phyloP scores from a whole-genome alignment of 108 stramenopile genomes.

The Stephanodiscus triporus region DNA sequence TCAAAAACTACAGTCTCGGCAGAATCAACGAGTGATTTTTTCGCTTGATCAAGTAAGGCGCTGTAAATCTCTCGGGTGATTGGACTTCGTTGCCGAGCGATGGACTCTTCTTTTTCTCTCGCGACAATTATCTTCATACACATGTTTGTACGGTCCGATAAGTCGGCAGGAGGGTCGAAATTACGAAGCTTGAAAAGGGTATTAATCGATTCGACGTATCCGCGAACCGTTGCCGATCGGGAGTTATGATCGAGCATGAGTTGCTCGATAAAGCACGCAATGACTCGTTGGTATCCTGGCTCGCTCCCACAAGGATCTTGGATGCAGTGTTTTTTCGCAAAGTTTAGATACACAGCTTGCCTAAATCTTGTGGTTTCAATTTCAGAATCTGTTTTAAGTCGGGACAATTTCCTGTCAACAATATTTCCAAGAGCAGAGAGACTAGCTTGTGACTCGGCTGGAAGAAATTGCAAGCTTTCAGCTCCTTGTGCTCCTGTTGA shows the following conservation, averaged over 20 bases:
- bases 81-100: no score
- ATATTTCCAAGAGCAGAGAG: constrained; percentile 12
- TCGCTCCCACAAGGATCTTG: not conserved
- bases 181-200: not conserved
- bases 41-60: no score
- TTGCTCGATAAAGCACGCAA: not conserved
- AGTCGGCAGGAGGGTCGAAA: not conserved
- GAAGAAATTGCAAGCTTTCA: constrained; percentile 14
- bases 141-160: no score
- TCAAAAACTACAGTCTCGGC: no score
- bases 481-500: constrained; percentile 3
- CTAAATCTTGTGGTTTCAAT: constrained; percentile 11
- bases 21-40: no score
- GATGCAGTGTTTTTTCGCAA: not conserved
- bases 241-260: not conserved
- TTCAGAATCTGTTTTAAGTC: not conserved
- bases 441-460: constrained; percentile 9
- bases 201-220: not conserved
- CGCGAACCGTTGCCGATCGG: not conserved
- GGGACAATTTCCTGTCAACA: constrained; percentile 3
- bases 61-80: no score
- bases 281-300: not conserved
- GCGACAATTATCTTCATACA: no score
- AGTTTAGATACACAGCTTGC: constrained; percentile 20
- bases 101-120: no score